These are phyloP conservation scores for Dissophora ornata DNA, from an alignment of 192 early-diverging fungal genomes.

Conservation along the genomic window DNA sequence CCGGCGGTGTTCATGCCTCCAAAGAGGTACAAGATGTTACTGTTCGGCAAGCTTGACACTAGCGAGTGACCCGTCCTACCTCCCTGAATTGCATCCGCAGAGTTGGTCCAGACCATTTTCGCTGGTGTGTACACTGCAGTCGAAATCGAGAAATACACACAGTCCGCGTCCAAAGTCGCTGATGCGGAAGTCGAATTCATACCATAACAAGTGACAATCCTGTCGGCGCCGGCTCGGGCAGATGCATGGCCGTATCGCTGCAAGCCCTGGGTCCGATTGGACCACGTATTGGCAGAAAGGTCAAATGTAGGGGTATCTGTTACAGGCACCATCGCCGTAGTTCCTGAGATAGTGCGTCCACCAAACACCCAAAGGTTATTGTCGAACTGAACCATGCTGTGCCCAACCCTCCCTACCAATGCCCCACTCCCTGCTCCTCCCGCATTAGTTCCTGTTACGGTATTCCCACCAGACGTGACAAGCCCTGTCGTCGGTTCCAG, in stretches of 20 bases:
- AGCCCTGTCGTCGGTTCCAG: constrained; percentile 8
- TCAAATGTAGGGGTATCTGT: constrained; percentile 24
- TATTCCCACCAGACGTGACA: background rate
- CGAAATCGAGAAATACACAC: constrained; percentile 27
- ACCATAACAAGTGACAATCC: constrained; percentile 31
- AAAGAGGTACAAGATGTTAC: constrained; percentile 30
- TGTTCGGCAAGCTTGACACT: background rate
- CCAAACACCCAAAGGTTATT: constrained; percentile 33
- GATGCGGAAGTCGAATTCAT: background rate
- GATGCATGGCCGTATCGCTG: constrained; percentile 32
- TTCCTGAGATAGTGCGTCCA: background rate
- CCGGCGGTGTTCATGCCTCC: constrained; percentile 16
- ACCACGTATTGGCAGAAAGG: constrained; percentile 9
- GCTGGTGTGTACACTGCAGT: background rate
- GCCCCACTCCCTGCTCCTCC: background rate
- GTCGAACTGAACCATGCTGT: constrained; percentile 20
- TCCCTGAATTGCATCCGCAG: background rate
- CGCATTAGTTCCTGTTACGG: background rate
- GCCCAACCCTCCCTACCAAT: constrained; percentile 4
- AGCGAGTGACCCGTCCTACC: constrained; percentile 17
- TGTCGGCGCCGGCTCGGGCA: constrained; percentile 9
- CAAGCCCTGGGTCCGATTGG: constrained; percentile 8
- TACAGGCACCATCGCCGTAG: background rate
- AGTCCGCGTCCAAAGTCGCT: constrained; percentile 4
- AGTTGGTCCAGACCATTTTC: constrained; percentile 4